These are phyloP conservation scores for Hortaea sp. DNA, from an alignment of 2,329 filamentous ascomycete species.

Conservation along the genomic window DNA sequence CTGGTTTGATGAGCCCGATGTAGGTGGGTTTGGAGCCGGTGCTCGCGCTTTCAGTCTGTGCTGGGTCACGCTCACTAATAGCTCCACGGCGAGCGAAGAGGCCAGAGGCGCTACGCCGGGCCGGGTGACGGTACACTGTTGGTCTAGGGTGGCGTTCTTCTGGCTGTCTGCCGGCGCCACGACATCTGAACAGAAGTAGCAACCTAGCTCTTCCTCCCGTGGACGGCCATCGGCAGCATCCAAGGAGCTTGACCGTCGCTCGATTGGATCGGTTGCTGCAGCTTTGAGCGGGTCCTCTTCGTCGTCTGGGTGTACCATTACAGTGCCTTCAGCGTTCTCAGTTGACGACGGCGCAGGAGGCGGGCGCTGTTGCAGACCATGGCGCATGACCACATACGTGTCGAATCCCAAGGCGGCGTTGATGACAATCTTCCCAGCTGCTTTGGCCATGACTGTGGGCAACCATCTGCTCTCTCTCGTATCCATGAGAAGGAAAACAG, in stretches of 20 bases:
- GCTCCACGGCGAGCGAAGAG: constrained; percentile 80
- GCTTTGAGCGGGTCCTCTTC: constrained; percentile 11
- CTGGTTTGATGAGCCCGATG: constrained; percentile 11
- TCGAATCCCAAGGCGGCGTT: constrained; percentile 95
- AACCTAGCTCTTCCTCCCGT: constrained; percentile 64
- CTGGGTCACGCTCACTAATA: constrained; percentile 78
- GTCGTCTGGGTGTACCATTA: constrained; percentile 12
- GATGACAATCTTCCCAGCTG: constrained; percentile 86
- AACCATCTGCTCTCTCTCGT: constrained; percentile 91
- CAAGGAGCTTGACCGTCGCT: not conserved
- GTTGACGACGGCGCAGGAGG: constrained; percentile 11
- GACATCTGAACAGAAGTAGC: constrained; percentile 98
- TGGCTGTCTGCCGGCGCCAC: constrained; percentile 88
- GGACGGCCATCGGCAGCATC: constrained; percentile 16
- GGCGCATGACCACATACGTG: constrained; percentile 93
- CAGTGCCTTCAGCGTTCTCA: constrained; percentile 11
- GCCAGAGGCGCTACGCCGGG: constrained; percentile 88
- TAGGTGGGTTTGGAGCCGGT: constrained; percentile 22
- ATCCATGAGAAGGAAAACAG: constrained; percentile 97
- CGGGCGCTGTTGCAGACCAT: constrained; percentile 52
- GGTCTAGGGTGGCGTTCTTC: constrained; percentile 89
- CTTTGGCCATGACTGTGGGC: constrained; percentile 91
- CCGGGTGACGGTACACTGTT: constrained; percentile 94
- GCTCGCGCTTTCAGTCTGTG: constrained; percentile 39
- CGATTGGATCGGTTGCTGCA: constrained; percentile 12